Evolutionary conservation across 2,329 filamentous ascomycete genomes (phyloP).

Genomic region (Celoporthe dispersa): DNA sequence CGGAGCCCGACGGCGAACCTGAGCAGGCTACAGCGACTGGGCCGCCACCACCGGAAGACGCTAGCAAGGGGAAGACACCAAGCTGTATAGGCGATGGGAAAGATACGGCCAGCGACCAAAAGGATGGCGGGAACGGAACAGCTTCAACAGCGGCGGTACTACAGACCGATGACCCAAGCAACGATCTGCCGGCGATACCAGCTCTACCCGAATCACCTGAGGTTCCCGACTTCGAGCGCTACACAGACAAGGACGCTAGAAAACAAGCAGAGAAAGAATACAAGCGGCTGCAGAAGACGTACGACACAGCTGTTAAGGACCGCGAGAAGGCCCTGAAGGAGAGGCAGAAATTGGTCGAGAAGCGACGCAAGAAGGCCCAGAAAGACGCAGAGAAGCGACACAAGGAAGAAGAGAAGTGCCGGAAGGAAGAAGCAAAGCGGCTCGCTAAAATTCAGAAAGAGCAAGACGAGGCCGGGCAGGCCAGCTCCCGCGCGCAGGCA

Average conservation of each 20-base stretch:
- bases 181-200: slow-evolving; percentile 49
- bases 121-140: slow-evolving; percentile 32
- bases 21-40: slow-evolving; percentile 7
- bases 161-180: slow-evolving; percentile 19
- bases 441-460: slow-evolving; percentile 36
- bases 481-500: slow-evolving; percentile 14
- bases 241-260: slow-evolving; percentile 66
- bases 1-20: slow-evolving; percentile 23
- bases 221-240: slow-evolving; percentile 60
- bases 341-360: slow-evolving; percentile 62
- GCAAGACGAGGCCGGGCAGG: slow-evolving; percentile 8
- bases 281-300: slow-evolving; percentile 64
- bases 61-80: slow-evolving; percentile 2
- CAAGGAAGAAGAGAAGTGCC: slow-evolving; percentile 35
- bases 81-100: not conserved
- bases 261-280: slow-evolving; percentile 73
- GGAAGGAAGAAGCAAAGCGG: slow-evolving; percentile 29
- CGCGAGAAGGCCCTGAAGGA: slow-evolving; percentile 67
- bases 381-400: slow-evolving; percentile 47
- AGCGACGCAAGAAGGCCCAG: slow-evolving; percentile 51
- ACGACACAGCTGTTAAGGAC: slow-evolving; percentile 69
- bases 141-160: slow-evolving; percentile 4
- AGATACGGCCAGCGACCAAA: not conserved
- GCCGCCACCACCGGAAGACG: not conserved
- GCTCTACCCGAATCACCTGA: slow-evolving; percentile 58